Base-by-base conservation (phyloP, 257 asterid species). In the Euphrasia confusa region DNA sequence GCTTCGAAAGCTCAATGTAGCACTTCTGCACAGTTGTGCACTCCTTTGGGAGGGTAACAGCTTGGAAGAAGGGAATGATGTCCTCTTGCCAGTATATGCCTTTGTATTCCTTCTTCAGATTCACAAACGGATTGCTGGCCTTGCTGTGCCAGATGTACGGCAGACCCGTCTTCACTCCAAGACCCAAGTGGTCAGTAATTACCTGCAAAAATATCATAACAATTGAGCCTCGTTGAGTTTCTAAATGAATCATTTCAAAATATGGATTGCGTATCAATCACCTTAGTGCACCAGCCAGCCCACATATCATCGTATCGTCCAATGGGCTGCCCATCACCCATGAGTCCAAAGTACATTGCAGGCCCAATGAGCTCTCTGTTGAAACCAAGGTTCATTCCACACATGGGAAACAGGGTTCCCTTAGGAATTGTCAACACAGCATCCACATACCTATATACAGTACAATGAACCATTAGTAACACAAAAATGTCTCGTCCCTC, bases 71-170 rank as follows among this genome's bases (percentile, higher is more conserved):
- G 0, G 84, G 84, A 70, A 79, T 79, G n/a, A 79, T 68, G 52
- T 79, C 84, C 49, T 79, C 84, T 40, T 79, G 84, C 84, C 81
- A 79, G 72, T 75, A 79, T 57, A 79, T 75, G n/a, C 84, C 84
- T 68, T 79, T 79, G 79, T 79, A 79, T 57, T 79, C 84, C 60
- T 79, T 79, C 79, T 72, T 70, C 11, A 79, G 79, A 63, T 79
- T 79, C 73, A 75, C 73, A 37, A 79, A 79, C 2, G 81, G 81
- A 66, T 75, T 75, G 79, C 84, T 79, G 7, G 79, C 84, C 71
- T 79, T 79, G 81, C 81, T 79, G 79, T 79, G 84, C 84, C 84
- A 79, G 53, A 79, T 79, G 79, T 79, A 79, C 0, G 84, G 84
- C 62, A 79, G 60, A 0, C 84, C 84, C 0, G 84, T 79, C 63